Percentiles rank a stretch among this genome's conserved stretches.
Conservation (phyloP, 176 grass and related monocot genomes). For the bread wheat (Triticum aestivum) region IWGSC_CS_RefSeq_v2.1 NC_057807.1:436751580-436752079, state of each 20-base stretch:
- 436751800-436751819: not conserved
- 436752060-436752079: conserved; percentile 3
- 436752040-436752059: not conserved
- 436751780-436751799: not conserved
- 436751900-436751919: not conserved
- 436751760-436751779: not conserved
- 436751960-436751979: conserved; percentile 54
- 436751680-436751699: not conserved
- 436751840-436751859: not conserved
- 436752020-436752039: conserved; percentile 31
- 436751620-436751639: too few relatives aligned
- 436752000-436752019: conserved; percentile 56
- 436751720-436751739: not conserved
- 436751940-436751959: conserved; percentile 29
- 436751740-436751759: not conserved
- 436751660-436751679: not conserved
- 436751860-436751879: not conserved
- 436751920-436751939: not conserved
- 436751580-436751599: not conserved
- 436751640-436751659: too few relatives aligned
- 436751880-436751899: too few relatives aligned
- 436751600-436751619: not conserved
- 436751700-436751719: not conserved
- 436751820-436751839: not conserved
- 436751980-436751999: conserved; percentile 52